Conservation (phyloP, 495 filamentous ascomycete species). For the Aspergillus nanangensis region DNA sequence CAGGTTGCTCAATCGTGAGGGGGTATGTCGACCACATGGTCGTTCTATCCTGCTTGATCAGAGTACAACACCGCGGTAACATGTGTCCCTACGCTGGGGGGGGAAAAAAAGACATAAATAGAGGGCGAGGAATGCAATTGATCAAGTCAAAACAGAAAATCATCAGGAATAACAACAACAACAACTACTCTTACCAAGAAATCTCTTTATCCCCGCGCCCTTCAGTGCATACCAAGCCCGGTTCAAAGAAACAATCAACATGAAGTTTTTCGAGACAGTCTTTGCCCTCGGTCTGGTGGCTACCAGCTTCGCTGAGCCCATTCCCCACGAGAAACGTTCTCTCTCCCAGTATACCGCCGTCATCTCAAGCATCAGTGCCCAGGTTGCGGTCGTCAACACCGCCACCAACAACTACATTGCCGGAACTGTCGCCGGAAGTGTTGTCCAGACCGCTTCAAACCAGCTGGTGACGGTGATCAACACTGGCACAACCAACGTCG, state of each 20-base stretch:
- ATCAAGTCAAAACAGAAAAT: background rate
- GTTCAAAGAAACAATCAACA: background rate
- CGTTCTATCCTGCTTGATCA: background rate
- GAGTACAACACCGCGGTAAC: background rate
- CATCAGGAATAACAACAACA: background rate
- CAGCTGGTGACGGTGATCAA: background rate
- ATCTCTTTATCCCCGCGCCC: too few relatives aligned
- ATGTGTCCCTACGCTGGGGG: background rate
- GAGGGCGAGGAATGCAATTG: background rate
- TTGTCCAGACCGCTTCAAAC: background rate
- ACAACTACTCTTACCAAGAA: background rate
- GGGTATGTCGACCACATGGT: background rate
- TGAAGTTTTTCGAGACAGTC: background rate
- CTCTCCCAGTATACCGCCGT: background rate
- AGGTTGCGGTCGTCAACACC: background rate
- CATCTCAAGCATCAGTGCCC: background rate
- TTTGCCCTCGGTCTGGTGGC: background rate
- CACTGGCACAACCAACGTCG: background rate
- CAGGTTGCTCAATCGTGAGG: background rate
- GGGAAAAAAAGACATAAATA: background rate
- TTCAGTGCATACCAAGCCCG: too few relatives aligned
- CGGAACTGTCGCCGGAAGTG: background rate
- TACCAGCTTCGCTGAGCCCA: constrained; percentile 1
- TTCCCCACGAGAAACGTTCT: background rate
- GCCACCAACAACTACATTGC: background rate